Evolutionary conservation across 371 early-diverging fungal genomes (phyloP), one percentile per base, ranked within the genome.

Genomic region (Mycotypha africana): DNA sequence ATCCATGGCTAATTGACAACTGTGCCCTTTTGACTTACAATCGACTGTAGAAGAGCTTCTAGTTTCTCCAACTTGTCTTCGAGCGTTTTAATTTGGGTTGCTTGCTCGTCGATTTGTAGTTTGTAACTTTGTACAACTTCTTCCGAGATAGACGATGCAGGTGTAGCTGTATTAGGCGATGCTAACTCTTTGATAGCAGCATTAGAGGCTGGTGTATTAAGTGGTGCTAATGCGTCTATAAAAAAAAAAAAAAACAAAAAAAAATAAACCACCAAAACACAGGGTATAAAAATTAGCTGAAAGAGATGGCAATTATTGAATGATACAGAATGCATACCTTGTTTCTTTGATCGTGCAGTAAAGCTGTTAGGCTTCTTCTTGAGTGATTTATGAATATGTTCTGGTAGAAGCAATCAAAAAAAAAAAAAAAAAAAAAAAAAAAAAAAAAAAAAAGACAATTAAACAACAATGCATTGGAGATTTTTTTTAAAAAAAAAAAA

Each of bases 81-180:
- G 23, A 70, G 47, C 5, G 38, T 39, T 20, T 53, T 51, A n/a
- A 72, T 55, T 37, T 74, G 59, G 17, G 33, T 33, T 0, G 60
- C 63, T 51, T 83, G 79, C 30, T 61, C 53, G 4, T 73, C 65
- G 23, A 79, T 62, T 10, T 61, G 65, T 2, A 44, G 50, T 42
- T 74, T 75, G 45, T 73, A 76, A 1, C 63, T 59, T 45, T 74
- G 69, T 24, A 79, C 52, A 2, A 64, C 50, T 12, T 60, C 39
- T 41, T 70, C 61, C 11, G 57, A 45, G 2, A 56, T 53, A 25
- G 43, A 38, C 12, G 48, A 50, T 17, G 42, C 45, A 16, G n/a
- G n/a, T n/a, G n/a, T n/a, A n/a, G n/a, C n/a, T n/a, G n/a, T n/a
- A n/a, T n/a, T n/a, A n/a, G n/a, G n/a, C n/a, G n/a, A n/a, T n/a